Conservation (phyloP, 148 eudicot genomes). For the Polygonum aviculare region DNA sequence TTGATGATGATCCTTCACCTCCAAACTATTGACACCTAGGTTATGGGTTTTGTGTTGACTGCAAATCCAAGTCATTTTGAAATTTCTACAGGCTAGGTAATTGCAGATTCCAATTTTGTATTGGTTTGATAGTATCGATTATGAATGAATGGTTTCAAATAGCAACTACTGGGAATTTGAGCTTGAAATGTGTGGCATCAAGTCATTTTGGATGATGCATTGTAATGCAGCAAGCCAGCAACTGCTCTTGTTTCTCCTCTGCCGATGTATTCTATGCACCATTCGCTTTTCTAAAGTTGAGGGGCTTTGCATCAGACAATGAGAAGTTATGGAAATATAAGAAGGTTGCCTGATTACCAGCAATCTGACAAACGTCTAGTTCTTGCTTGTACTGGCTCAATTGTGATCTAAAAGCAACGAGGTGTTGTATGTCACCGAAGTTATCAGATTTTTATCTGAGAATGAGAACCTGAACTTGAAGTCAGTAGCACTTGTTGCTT, state of each 20-base stretch:
- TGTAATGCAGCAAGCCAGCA: no score
- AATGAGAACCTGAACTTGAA: conserved; percentile 53
- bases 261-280: no score
- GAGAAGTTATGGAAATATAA: conserved; percentile 8
- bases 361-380: not conserved
- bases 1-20: conserved; percentile 47
- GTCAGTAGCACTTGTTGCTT: conserved; percentile 78
- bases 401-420: conserved; percentile 94
- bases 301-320: conserved; percentile 28
- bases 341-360: conserved; percentile 6
- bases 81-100: not conserved
- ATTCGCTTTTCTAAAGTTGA: conserved; percentile 19
- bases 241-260: no score
- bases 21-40: not conserved
- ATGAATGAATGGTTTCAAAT: not conserved
- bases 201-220: no score
- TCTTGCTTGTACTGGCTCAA: conserved; percentile 55
- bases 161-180: not conserved
- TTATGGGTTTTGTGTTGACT: not conserved
- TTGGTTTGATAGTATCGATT: not conserved
- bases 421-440: conserved; percentile 63
- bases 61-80: no score
- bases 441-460: conserved; percentile 48
- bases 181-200: no score
- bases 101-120: not conserved